Evolutionary conservation across 106 monocot species (phyloP), one percentile per base, ranked within the genome.

Genomic region (Acanthochlamys bracteata): DNA sequence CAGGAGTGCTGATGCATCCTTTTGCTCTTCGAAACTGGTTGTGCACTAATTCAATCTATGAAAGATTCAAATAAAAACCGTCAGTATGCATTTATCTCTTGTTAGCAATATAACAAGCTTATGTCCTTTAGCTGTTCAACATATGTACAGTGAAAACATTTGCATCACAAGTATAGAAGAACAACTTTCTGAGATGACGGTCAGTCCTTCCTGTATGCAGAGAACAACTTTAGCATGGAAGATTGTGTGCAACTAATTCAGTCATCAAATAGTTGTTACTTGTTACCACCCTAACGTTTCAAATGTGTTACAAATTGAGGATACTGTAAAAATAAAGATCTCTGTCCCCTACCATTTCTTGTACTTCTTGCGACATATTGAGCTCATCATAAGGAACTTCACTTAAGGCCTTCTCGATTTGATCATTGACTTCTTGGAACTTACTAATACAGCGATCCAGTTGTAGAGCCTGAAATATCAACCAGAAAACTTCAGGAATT

Each of bases 311-410:
- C 4, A 54, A 10, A 54, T 54, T 10, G 7, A 54, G 11, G 19
- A 54, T 54, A 8, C 10, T 16, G 53, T 54, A 54, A 54, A 54
- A 54, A 6, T 16, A 54, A n/a, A 19, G 53, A 16, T 3, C 6
- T 11, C 12, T 65, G 10, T 24, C 26, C 4, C 4, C 7, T 80
- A 94, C 94, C 94, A 84, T 89, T 66, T 94, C 94, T 70, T 58
- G 58, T 42, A 94, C 89, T 74, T 94, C 94, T 75, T 84, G 77
- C 40, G 86, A 77, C 60, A 94, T 84, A 47, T 79, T 70, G 26
- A 89, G 68, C 23, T 79, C 73, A 25, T 79, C 62, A 62, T 83
- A 93, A 20, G 84, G 66, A 53, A 94, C 54, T 14, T 22, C 71
- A 73, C 76, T 63, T 39, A 94, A 59, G 27, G 90, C 79, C 23